phyloP scores from a whole-genome alignment of 2,329 filamentous ascomycete genomes.

The Paramyrothecium sp. region DNA sequence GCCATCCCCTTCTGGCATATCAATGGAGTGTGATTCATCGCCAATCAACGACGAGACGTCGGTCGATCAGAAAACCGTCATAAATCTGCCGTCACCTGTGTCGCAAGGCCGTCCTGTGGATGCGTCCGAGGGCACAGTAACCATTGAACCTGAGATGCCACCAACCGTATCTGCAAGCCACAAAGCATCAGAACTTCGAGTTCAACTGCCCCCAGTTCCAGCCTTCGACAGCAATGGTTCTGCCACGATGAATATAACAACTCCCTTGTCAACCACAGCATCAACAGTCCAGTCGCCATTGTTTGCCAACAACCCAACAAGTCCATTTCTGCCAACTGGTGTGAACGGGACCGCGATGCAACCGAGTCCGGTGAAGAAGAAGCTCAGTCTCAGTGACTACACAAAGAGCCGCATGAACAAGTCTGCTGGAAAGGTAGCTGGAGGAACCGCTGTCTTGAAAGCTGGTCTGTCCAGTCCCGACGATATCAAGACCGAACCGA shows the following conservation, averaged over 20 bases:
- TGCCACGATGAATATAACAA: slow-evolving; percentile 33
- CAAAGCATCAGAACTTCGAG: slow-evolving; percentile 45
- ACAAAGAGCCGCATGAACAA: slow-evolving; percentile 59
- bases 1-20: slow-evolving; percentile 23
- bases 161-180: slow-evolving; percentile 21
- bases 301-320: slow-evolving; percentile 35
- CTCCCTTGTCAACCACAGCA: slow-evolving; percentile 45
- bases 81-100: slow-evolving; percentile 20
- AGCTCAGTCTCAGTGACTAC: slow-evolving; percentile 66
- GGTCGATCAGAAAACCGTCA: slow-evolving; percentile 11
- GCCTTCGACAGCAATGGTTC: slow-evolving; percentile 41
- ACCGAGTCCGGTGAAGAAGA: slow-evolving; percentile 65
- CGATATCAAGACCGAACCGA: slow-evolving; percentile 33
- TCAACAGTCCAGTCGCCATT: slow-evolving; percentile 51
- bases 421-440: slow-evolving; percentile 37
- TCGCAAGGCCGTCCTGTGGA: slow-evolving; percentile 19
- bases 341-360: slow-evolving; percentile 43
- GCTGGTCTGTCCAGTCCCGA: slow-evolving; percentile 32
- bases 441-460: slow-evolving; percentile 26
- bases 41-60: slow-evolving; percentile 29
- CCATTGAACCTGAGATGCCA: slow-evolving; percentile 16
- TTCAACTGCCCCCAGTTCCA: slow-evolving; percentile 58
- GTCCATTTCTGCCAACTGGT: slow-evolving; percentile 39
- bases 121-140: slow-evolving; percentile 28
- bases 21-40: slow-evolving; percentile 38